Evolutionary conservation across 2,329 filamentous ascomycete species (phyloP).

Genomic region (Colletotrichum coccodes): DNA sequence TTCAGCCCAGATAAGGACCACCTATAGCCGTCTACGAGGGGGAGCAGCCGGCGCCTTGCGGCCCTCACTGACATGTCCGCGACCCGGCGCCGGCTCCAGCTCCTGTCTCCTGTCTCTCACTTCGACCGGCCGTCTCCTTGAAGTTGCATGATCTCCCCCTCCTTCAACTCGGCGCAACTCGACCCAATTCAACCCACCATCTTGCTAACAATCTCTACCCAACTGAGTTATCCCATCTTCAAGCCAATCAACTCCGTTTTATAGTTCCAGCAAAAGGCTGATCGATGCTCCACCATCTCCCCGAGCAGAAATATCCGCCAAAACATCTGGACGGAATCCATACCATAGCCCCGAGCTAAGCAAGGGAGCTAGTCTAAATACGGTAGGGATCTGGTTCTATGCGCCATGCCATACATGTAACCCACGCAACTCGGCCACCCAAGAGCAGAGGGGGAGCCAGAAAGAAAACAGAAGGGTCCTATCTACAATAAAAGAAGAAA

Average conservation of each 20-base stretch:
- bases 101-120: background rate
- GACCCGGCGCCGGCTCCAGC: background rate
- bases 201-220: background rate
- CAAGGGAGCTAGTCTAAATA: conserved; percentile 1
- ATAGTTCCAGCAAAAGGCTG: background rate
- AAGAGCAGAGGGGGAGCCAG: background rate
- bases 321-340: background rate
- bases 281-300: conserved; percentile 17
- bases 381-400: conserved; percentile 12
- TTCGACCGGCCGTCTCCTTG: background rate
- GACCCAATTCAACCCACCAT: background rate
- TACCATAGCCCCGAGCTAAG: conserved; percentile 10
- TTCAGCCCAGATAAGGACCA: background rate
- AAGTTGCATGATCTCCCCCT: background rate
- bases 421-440: background rate
- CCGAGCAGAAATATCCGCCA: conserved; percentile 7
- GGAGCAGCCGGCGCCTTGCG: background rate
- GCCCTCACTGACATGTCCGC: conserved; percentile 4
- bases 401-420: background rate
- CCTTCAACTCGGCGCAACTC: background rate
- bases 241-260: conserved; percentile 5
- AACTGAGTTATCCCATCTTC: background rate
- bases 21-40: background rate
- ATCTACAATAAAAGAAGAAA: background rate
- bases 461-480: background rate